phyloP scores from a whole-genome alignment of 169 alveolate species.

The Perkinsus olseni region DNA sequence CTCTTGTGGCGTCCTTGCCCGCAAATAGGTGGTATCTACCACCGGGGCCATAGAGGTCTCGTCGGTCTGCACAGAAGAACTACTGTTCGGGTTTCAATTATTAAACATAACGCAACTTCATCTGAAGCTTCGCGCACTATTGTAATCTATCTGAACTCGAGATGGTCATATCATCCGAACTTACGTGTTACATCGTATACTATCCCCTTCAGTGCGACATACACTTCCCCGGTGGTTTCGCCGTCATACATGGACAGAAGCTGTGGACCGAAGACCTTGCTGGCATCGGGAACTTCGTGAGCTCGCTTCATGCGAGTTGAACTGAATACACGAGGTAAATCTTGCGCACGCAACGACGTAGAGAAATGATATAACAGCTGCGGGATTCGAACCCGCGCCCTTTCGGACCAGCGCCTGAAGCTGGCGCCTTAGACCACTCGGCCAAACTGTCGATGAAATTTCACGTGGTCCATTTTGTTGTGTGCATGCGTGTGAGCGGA shows the following conservation, averaged over 20 bases:
- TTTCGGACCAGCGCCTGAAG: constrained; percentile 3
- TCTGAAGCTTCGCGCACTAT: not conserved
- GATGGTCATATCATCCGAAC: not conserved
- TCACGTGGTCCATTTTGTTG: not conserved
- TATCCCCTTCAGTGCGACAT: not conserved
- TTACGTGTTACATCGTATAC: not conserved
- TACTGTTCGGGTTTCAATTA: no score
- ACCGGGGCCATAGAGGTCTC: not conserved
- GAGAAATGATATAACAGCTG: not conserved
- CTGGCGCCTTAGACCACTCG: not conserved
- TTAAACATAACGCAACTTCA: no score
- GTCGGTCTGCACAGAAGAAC: not conserved
- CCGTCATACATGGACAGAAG: not conserved
- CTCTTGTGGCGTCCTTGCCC: not conserved
- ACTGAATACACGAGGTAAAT: not conserved
- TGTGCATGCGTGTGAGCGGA: not conserved
- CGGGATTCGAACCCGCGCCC: constrained; percentile 7
- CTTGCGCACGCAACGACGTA: not conserved
- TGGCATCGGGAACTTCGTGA: not conserved
- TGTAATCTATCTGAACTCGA: not conserved
- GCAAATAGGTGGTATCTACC: not conserved
- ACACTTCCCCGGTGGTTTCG: not conserved
- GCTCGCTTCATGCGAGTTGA: not conserved
- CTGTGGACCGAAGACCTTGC: not conserved
- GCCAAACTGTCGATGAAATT: not conserved